Evolutionary conservation across 441 rosid genomes (phyloP).

Genomic region (Omphalea diandra): DNA sequence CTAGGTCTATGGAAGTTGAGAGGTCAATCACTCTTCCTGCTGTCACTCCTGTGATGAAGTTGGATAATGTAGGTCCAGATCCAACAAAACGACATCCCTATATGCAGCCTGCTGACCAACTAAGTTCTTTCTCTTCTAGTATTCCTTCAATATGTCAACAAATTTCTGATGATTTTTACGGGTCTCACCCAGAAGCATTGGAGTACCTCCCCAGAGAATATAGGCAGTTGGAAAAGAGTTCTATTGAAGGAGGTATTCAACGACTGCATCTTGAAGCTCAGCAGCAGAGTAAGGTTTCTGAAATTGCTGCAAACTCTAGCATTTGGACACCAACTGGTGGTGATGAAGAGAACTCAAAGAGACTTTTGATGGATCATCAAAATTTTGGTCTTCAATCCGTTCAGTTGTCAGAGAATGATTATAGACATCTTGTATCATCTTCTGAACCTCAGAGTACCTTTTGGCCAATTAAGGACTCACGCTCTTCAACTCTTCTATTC

Average conservation of each 20-base stretch:
- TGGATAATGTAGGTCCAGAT: constrained; percentile 28
- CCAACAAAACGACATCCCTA: constrained; percentile 1
- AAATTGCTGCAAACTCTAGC: constrained; percentile 24
- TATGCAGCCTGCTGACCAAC: constrained; percentile 20
- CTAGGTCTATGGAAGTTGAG: constrained; percentile 16
- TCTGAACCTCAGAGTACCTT: constrained; percentile 18
- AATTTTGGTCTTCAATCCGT: constrained; percentile 25
- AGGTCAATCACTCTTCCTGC: constrained; percentile 19
- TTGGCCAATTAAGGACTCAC: constrained; percentile 25
- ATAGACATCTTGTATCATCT: neutral
- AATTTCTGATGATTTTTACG: constrained; percentile 17
- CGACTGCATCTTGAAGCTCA: constrained; percentile 21
- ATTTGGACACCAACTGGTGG: constrained; percentile 29
- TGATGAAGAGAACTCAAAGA: constrained; percentile 30
- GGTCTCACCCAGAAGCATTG: constrained; percentile 2
- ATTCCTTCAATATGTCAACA: neutral
- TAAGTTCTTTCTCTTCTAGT: constrained; percentile 25
- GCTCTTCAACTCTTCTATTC: constrained; percentile 17
- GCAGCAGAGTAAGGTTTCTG: constrained; percentile 23
- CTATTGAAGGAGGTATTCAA: constrained; percentile 32
- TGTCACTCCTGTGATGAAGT: constrained; percentile 27
- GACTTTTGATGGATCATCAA: constrained; percentile 34
- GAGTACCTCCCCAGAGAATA: constrained; percentile 21
- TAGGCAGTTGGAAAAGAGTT: constrained; percentile 30
- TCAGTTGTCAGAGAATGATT: constrained; percentile 18